Percentiles rank a stretch among this genome's conserved stretches.
Evolutionary conservation across 2,329 filamentous ascomycete species (phyloP).

Genomic region (Hypoxylon sp.): DNA sequence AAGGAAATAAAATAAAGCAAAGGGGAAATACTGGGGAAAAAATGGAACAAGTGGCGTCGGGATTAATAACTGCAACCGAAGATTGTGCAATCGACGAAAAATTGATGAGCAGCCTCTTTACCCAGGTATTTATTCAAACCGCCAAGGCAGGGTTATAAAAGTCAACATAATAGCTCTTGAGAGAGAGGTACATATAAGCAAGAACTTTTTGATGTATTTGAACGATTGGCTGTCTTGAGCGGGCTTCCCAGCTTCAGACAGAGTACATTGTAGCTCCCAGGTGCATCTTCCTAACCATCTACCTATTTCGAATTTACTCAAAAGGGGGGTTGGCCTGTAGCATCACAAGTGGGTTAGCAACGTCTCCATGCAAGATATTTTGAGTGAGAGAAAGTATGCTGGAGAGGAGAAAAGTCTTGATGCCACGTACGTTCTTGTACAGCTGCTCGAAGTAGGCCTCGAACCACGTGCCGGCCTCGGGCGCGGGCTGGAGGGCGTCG

Average conservation of each 20-base stretch:
- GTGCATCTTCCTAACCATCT: not conserved
- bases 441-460: constrained; percentile 66
- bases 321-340: constrained; percentile 60
- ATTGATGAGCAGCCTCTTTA: too few species aligned
- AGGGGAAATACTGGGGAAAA: not conserved
- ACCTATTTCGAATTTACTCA: constrained; percentile 6
- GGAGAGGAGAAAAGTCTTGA: not conserved
- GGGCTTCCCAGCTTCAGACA: too few species aligned
- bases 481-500: constrained; percentile 67
- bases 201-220: not conserved
- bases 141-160: too few species aligned
- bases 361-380: not conserved
- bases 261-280: not conserved
- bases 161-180: too few species aligned
- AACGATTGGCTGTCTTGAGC: not conserved
- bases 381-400: not conserved
- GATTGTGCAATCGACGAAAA: not conserved
- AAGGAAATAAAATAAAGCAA: not conserved
- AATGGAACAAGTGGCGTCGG: too few species aligned
- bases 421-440: constrained; percentile 52
- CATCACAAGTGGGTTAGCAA: not conserved
- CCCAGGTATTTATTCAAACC: too few species aligned
- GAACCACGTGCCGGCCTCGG: constrained; percentile 75
- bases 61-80: not conserved
- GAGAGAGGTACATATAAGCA: too few species aligned